Percentiles rank a stretch among this genome's conserved stretches.
These are phyloP conservation scores for Penicillium sp. DNA, from an alignment of 2,329 filamentous ascomycete species.

Conservation along the genomic window DNA sequence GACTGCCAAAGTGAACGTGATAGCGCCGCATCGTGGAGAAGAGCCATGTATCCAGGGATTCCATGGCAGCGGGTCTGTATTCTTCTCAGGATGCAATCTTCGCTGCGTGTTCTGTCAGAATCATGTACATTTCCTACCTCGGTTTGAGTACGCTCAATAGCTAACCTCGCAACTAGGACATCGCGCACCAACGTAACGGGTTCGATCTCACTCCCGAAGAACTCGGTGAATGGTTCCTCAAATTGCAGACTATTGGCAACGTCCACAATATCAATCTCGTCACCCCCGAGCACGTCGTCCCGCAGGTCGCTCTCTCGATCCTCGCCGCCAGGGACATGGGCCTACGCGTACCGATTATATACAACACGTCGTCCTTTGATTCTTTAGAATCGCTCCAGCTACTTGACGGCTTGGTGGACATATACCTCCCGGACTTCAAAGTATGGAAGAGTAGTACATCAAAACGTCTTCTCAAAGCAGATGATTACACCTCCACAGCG, in stretches of 20 bases:
- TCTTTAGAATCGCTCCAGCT: constrained; percentile 68
- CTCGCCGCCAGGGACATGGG: constrained; percentile 69
- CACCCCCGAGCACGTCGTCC: constrained; percentile 82
- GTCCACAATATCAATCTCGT: constrained; percentile 91
- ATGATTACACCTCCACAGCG: constrained; percentile 70
- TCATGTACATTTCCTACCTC: constrained; percentile 41
- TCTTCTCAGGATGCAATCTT: constrained; percentile 75
- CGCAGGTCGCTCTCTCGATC: constrained; percentile 75
- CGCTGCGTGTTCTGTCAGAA: constrained; percentile 77
- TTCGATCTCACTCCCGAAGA: constrained; percentile 76
- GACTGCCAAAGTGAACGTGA: constrained; percentile 75
- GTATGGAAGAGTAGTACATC: constrained; percentile 68
- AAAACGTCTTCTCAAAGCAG: constrained; percentile 71
- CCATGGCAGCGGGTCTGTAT: constrained; percentile 75
- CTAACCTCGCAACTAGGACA: constrained; percentile 52
- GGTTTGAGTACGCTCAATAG: background rate
- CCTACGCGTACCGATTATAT: constrained; percentile 70
- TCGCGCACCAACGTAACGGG: constrained; percentile 76
- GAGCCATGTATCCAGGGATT: constrained; percentile 81
- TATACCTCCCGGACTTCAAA: constrained; percentile 88
- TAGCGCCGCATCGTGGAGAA: constrained; percentile 83
- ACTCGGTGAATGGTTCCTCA: constrained; percentile 78
- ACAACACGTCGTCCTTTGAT: constrained; percentile 83
- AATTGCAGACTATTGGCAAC: constrained; percentile 72
- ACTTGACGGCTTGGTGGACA: constrained; percentile 76